These are phyloP conservation scores for Talaromyces sp. DNA, from an alignment of 2,329 filamentous ascomycete species.

Conservation along the genomic window DNA sequence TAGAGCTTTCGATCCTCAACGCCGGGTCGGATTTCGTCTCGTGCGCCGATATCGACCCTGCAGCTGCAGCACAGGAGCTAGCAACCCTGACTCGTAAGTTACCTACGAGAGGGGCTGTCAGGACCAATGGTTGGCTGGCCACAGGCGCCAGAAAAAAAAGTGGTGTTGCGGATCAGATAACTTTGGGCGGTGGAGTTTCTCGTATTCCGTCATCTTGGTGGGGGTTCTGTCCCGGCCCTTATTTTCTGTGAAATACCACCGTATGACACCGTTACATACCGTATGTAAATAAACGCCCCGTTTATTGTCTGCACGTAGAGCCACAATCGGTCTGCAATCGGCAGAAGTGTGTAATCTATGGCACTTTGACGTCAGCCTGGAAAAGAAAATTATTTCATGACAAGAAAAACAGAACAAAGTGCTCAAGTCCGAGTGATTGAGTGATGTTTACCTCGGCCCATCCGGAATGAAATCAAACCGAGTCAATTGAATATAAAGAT, in stretches of 20 bases:
- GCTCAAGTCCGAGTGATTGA: too few species aligned
- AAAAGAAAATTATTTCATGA: too few species aligned
- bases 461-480: too few species aligned
- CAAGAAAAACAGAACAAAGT: too few species aligned
- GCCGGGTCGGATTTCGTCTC: background rate
- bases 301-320: background rate
- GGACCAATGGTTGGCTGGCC: background rate
- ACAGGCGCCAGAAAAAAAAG: too few species aligned
- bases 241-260: background rate
- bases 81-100: background rate
- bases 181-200: background rate
- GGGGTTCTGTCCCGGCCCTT: background rate
- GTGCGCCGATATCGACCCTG: background rate
- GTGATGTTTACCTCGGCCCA: too few species aligned
- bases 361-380: too few species aligned
- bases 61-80: background rate
- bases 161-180: background rate
- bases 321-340: background rate
- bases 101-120: background rate
- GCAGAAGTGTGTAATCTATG: background rate
- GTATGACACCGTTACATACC: background rate
- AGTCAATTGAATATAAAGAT: background rate
- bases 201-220: background rate
- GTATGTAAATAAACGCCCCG: background rate
- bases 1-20: background rate